Base-by-base conservation (phyloP, 1,284 basidiomycete species). In the Cutaneotrichosporon cutaneum region DNA sequence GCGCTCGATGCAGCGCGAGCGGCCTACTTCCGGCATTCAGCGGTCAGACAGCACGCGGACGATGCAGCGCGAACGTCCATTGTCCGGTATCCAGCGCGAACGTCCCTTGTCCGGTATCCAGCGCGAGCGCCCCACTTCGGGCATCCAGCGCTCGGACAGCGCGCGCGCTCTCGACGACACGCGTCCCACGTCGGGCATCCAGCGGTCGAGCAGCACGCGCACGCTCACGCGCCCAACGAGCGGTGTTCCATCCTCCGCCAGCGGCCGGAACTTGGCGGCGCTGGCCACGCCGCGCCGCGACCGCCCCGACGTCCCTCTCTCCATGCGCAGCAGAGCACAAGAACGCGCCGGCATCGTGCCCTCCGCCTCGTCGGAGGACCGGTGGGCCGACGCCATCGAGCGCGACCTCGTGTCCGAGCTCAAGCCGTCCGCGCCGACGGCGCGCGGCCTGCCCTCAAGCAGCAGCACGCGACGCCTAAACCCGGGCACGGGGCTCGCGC, bases 361-460 rank as follows among this genome's bases (percentile, higher is more conserved):
- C 22, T 5, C 18, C 45, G n/a, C 21, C 51, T 13, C 22, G 8
- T 50, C 32, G 1, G 48, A 51, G 6, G 62, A 64, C 56, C 58
- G 62, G 24, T 64, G 62, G 62, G 62, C 62, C 1, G 55, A 64
- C 32, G 62, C 62, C 14, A 48, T 64, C n/a, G 58, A 59, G 51
- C 58, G 58, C 52, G 44, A 57, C 32, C 53, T 45, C 18, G 52
- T 52, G 26, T 16, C 53, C 6, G 26, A 45, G 32, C 47, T 57
- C 21, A 48, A 42, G 22, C 44, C 39, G 3, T 7, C 26, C 7
- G 36, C 51, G 21, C 33, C 30, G 14, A 21, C 39, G 22, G 14
- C 24, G 14, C 54, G 54, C 24, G 54, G 52, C 32, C 32, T 54
- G 9, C n/a, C 52, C 16, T 54, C 52, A 8, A 35, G 32, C 18